These are phyloP conservation scores for Deuterostichococcus epilithicus DNA, from an alignment of 139 green algal genomes.

Conservation along the genomic window DNA sequence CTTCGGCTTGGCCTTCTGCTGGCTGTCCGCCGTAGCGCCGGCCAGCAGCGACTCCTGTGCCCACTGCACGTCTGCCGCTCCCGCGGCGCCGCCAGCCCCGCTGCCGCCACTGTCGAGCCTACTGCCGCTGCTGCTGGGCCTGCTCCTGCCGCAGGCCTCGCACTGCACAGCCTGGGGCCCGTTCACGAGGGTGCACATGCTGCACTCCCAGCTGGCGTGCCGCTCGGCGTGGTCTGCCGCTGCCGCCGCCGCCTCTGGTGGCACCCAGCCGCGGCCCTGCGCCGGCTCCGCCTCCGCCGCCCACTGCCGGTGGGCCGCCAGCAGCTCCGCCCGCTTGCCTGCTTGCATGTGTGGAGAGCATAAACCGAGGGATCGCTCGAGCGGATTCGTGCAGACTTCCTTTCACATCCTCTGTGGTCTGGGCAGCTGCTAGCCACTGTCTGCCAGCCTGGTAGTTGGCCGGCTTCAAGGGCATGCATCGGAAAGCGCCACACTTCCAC, in stretches of 20 bases:
- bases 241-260: conserved; percentile 59
- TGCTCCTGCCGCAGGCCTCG: conserved; percentile 42
- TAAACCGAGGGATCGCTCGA: too few species aligned
- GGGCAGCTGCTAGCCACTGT: too few species aligned
- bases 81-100: neutral
- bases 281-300: neutral
- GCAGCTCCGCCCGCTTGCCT: conserved; percentile 42
- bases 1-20: neutral
- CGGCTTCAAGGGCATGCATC: too few species aligned
- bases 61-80: neutral
- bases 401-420: too few species aligned
- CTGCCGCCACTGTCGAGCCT: neutral
- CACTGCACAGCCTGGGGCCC: conserved; percentile 31
- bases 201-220: conserved; percentile 46
- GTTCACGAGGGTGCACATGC: conserved; percentile 53
- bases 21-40: neutral
- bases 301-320: conserved; percentile 40
- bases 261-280: conserved; percentile 51
- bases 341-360: too few species aligned
- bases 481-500: too few species aligned
- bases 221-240: conserved; percentile 35
- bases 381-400: too few species aligned
- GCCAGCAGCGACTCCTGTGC: neutral
- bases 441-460: too few species aligned
- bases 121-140: neutral